These are phyloP conservation scores for Fusarium austroafricanum DNA, from an alignment of 2,329 filamentous ascomycete genomes.

Conservation along the genomic window DNA sequence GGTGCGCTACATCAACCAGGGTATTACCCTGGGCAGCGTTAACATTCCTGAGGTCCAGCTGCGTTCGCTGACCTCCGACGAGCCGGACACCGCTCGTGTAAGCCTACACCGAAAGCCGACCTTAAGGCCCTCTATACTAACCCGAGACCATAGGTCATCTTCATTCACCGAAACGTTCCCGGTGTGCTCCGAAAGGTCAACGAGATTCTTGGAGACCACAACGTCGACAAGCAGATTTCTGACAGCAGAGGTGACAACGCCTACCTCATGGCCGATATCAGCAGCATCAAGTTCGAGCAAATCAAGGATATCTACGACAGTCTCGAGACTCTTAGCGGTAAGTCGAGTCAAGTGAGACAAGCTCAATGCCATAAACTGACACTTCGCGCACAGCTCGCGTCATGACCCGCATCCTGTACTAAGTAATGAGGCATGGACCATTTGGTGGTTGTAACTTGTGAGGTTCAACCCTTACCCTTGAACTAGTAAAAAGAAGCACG, in stretches of 20 bases:
- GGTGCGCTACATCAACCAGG: constrained; percentile 95
- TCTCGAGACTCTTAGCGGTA: constrained; percentile 84
- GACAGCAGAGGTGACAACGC: constrained; percentile 95
- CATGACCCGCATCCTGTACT: constrained; percentile 62
- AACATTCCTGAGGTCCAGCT: constrained; percentile 97
- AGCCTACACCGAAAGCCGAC: constrained; percentile 12
- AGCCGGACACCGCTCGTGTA: constrained; percentile 87
- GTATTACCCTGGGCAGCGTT: constrained; percentile 88
- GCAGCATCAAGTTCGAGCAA: constrained; percentile 81
- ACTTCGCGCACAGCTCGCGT: constrained; percentile 54
- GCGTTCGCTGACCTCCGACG: constrained; percentile 88
- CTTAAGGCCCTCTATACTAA: constrained; percentile 26
- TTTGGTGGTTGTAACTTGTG: neutral
- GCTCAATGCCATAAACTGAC: constrained; percentile 22
- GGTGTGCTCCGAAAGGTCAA: constrained; percentile 96
- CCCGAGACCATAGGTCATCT: constrained; percentile 73
- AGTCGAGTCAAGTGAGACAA: constrained; percentile 50
- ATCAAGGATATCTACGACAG: constrained; percentile 88
- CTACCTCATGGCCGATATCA: constrained; percentile 98
- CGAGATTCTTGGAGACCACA: constrained; percentile 92
- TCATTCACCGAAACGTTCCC: constrained; percentile 96
- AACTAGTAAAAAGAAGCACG: constrained; percentile 27
- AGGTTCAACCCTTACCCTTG: constrained; percentile 32
- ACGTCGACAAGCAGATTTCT: constrained; percentile 98
- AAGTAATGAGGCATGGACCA: constrained; percentile 34